phyloP scores from a whole-genome alignment of 2,329 filamentous ascomycete species.

The Colletotrichum neosansevieriae region DNA sequence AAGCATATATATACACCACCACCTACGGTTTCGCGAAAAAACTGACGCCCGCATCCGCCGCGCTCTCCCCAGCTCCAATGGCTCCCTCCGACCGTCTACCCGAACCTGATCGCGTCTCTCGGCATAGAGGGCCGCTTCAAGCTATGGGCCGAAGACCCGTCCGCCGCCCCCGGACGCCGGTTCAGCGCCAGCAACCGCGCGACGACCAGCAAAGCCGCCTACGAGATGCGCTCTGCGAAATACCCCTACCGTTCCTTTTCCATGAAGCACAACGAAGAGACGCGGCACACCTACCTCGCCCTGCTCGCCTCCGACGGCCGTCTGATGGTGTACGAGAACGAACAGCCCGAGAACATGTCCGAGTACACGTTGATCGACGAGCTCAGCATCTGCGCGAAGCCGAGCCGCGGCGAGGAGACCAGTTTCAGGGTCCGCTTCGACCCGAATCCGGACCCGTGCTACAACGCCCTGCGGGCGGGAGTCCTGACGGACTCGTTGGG shows the following conservation, averaged over 20 bases:
- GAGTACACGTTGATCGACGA: slow-evolving; percentile 83
- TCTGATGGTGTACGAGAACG: slow-evolving; percentile 85
- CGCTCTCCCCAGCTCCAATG: slow-evolving; percentile 78
- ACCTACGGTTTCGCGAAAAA: neutral
- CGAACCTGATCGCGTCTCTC: slow-evolving; percentile 86
- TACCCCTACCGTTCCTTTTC: slow-evolving; percentile 85
- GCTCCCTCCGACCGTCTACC: slow-evolving; percentile 91
- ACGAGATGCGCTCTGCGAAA: slow-evolving; percentile 68
- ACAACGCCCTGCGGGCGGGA: slow-evolving; percentile 82
- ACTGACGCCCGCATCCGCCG: slow-evolving; percentile 26
- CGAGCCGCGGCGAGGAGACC: slow-evolving; percentile 84
- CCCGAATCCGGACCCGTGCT: slow-evolving; percentile 85
- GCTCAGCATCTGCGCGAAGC: slow-evolving; percentile 78
- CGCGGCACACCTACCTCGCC: slow-evolving; percentile 85
- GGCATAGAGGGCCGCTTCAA: slow-evolving; percentile 91
- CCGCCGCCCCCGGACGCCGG: slow-evolving; percentile 81
- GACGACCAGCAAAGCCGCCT: slow-evolving; percentile 59
- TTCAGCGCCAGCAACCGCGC: slow-evolving; percentile 75
- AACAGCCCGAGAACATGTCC: slow-evolving; percentile 82
- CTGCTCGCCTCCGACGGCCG: slow-evolving; percentile 86
- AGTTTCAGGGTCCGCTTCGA: slow-evolving; percentile 90
- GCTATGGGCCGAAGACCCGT: slow-evolving; percentile 92
- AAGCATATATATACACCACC: slow-evolving; percentile 9
- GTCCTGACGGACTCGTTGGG: slow-evolving; percentile 83
- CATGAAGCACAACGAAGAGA: slow-evolving; percentile 84